Base-by-base conservation (phyloP, 129 eudicot species). In the Deinandra increscens region DNA sequence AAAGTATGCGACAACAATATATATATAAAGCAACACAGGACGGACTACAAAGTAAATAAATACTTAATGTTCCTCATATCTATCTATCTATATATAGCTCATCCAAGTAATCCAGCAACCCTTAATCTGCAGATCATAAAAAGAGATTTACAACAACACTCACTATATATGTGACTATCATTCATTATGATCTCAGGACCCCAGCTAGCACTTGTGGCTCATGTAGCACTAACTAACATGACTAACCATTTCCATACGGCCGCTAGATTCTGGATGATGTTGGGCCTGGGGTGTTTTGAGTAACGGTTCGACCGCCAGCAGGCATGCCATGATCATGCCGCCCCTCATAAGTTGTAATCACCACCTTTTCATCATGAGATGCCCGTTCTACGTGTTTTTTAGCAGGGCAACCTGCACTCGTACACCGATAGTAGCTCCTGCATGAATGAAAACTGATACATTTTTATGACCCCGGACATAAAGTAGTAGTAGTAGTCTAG, bases 341-440 rank as follows among this genome's bases (percentile, higher is more conserved):
- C 51, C 96, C 96, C 70, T 88, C 96, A 12, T 88, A 88, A 36
- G 96, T 88, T 33, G 96, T 88, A 59, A 88, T 81, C 48, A 88
- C 96, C 64, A 83, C 72, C 62, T 85, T 88, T 48, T 78, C 79
- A 70, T 89, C 92, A 74, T 89, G 85, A 13, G 92, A 84, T 69
- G 96, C 87, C 74, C 96, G 80, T 59, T 86, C 92, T 36, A 89
- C 96, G 11, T 86, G 96, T 59, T 89, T 86, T 84, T 89, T 86
- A 4, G 81, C 96, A 20, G 89, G 83, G 69, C 92, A 89, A 19
- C 96, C 87, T 39, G 86, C 74, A 78, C 77, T 77, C 23, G 96
- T 81, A 81, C 92, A 83, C 73, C 92, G 80, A 53, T 89, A 89
- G 79, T 89, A 89, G 78, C 96, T 89, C 88, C 96, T 89, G 51